phyloP scores from a whole-genome alignment of 352 stramenopile genomes.

The Phytophthora pisi region DNA sequence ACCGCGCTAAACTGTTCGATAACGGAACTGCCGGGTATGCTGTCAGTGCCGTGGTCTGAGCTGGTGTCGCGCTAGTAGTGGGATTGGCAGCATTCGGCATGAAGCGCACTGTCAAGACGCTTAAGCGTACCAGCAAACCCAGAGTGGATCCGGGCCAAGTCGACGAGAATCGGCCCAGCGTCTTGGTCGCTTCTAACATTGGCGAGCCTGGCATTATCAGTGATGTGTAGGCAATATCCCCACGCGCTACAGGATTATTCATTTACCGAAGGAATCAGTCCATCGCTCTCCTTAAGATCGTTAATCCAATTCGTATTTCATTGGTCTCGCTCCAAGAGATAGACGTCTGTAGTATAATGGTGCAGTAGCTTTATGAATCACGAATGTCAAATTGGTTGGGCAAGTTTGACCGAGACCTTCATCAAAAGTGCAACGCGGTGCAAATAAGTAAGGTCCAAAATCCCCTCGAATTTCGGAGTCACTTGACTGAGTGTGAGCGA shows the following conservation, averaged over 20 bases:
- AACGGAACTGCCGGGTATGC: neutral
- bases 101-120: slow-evolving; percentile 14
- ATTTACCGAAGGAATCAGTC: neutral
- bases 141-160: slow-evolving; percentile 1
- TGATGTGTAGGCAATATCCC: slow-evolving; percentile 20
- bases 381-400: too few relatives aligned
- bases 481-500: too few relatives aligned
- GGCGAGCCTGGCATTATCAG: slow-evolving; percentile 20
- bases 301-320: neutral
- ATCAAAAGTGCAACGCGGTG: too few relatives aligned
- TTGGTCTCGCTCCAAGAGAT: neutral
- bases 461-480: too few relatives aligned
- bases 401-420: too few relatives aligned
- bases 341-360: too few relatives aligned
- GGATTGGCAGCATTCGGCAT: slow-evolving; percentile 16
- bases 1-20: neutral
- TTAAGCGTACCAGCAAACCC: slow-evolving; percentile 7
- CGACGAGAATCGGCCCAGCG: slow-evolving; percentile 18
- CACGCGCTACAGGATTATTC: neutral
- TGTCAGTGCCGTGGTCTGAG: slow-evolving; percentile 13
- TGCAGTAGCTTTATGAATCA: too few relatives aligned
- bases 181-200: slow-evolving; percentile 27
- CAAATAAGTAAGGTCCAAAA: too few relatives aligned
- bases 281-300: neutral
- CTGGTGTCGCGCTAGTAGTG: slow-evolving; percentile 14